Evolutionary conservation across 75 land plant genomes (phyloP).

Genomic region (Sequoiadendron giganteum): DNA sequence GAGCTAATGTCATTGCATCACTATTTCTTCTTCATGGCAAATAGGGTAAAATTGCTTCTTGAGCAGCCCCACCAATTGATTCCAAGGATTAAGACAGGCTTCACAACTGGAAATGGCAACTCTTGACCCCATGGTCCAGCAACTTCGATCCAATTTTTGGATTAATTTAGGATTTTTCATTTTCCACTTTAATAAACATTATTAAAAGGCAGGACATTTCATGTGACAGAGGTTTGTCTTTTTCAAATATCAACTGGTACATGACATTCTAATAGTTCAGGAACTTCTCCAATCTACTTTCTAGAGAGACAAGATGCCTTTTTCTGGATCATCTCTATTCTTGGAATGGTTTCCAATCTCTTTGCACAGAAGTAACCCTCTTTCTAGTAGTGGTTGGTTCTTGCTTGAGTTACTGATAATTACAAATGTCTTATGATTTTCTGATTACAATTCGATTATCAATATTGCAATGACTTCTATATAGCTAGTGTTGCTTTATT

Average conservation of each 20-base stretch:
- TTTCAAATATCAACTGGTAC: not conserved
- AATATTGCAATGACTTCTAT: not conserved
- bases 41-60: too few relatives aligned
- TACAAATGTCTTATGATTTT: not conserved
- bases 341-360: not conserved
- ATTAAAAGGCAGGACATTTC: slow-evolving; percentile 5
- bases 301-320: not conserved
- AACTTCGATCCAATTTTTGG: too few relatives aligned
- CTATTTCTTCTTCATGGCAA: too few relatives aligned
- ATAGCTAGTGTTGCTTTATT: not conserved
- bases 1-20: too few relatives aligned
- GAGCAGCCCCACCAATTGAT: too few relatives aligned
- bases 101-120: too few relatives aligned
- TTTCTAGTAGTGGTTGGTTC: not conserved
- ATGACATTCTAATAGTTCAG: not conserved
- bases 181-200: not conserved
- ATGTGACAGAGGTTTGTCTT: not conserved
- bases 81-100: too few relatives aligned
- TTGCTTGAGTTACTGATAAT: not conserved
- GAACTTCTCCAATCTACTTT: not conserved
- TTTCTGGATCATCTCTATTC: not conserved
- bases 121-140: too few relatives aligned
- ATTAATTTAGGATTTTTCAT: not conserved
- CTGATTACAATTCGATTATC: not conserved
- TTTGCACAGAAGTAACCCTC: not conserved